Base-by-base conservation (phyloP, 164 flowering plant genomes). In the Chimonanthus salicifolius region DNA sequence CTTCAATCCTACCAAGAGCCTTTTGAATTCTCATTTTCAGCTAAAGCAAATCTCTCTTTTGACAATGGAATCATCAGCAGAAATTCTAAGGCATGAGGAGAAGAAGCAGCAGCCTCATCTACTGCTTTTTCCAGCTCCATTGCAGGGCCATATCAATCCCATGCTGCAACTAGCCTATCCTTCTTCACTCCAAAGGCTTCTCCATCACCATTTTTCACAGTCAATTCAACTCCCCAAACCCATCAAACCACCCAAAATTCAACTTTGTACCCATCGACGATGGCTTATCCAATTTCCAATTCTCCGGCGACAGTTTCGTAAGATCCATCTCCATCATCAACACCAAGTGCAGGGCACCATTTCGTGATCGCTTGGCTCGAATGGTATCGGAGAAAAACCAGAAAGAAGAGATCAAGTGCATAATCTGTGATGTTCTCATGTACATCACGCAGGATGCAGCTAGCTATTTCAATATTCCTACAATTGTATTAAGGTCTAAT, bases 71-170 rank as follows among this genome's bases (percentile, higher is more conserved):
- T 33, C 33, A 33, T 33, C 33, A 33, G 33, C 33, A 33, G 33
- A 33, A 33, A 33, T 33, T 33, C 33, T 1, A 33, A 33, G 33
- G 33, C 33, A 33, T 33, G 33, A 33, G 2, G 33, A 33, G 33
- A 1, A 33, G 33, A 1, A 33, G 33, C 0, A 33, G 33, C 7
- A 11, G 13, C 2, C 0, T 54, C 60, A 16, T 16, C 60, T 54
- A 10, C 60, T 54, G 5, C 82, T 88, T 1, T 76, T 85, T 8
- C 88, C 92, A 10, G 62, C 68, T 6, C 89, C 92, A 0, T 72
- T 74, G 0, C 88, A 87, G 72, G 90, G 92, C 20, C 89, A 87
- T 75, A 65, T 84, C n/a, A 85, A 74, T 43, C 89, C 92, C 51
- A 87, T 86, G 89, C 78, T 89, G 50, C 86, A 87, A 21, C 79